Base-by-base conservation (phyloP, 257 asterid genomes). In the Penstemon newberryi region DNA sequence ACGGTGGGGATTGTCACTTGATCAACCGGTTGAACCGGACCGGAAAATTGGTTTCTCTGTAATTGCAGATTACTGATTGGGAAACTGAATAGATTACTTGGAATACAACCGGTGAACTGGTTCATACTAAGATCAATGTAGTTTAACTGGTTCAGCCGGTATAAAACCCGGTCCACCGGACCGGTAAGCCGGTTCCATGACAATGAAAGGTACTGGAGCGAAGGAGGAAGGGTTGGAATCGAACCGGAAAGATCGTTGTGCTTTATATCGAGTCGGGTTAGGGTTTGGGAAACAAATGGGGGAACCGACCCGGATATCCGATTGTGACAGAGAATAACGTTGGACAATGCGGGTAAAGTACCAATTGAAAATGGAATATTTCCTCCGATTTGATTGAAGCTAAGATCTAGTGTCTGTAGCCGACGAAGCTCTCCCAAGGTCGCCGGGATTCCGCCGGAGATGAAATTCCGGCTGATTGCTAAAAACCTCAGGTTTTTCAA, bases 111-210 rank as follows among this genome's bases (percentile, higher is more conserved):
- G 38, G 90, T 81, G 84, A 94, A 85, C 65, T 55, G 90, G 82
- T 94, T 94, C 72, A 81, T 49, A 54, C 99, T 94, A 2, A 94
- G 77, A 80, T 94, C 99, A 2, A 91, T 49, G 76, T 87, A 86
- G 68, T 81, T 94, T 4, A 89, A 18, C 81, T 73, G 83, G 82
- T 81, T 84, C 3, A 94, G 42, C 3, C 76, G 75, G 65, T 78
- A 40, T 5, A 94, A 6, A 0, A 71, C 40, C 69, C 67, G 73
- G 73, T 87, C 96, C n/a, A 89, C 89, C 0, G 92, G 89, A 3
- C 99, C 97, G 37, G 62, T 64, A 33, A 94, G 73, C 52, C 79
- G 87, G 80, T 94, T 94, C 95, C 85, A 81, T 0, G 99, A 91
- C 44, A 94, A n/a, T 0, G 98, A 84, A 18, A 92, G 87, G 66